Evolutionary conservation across 352 stramenopile species (phyloP), one percentile per base, ranked within the genome.

Genomic region (Globisporangium emineosum): DNA sequence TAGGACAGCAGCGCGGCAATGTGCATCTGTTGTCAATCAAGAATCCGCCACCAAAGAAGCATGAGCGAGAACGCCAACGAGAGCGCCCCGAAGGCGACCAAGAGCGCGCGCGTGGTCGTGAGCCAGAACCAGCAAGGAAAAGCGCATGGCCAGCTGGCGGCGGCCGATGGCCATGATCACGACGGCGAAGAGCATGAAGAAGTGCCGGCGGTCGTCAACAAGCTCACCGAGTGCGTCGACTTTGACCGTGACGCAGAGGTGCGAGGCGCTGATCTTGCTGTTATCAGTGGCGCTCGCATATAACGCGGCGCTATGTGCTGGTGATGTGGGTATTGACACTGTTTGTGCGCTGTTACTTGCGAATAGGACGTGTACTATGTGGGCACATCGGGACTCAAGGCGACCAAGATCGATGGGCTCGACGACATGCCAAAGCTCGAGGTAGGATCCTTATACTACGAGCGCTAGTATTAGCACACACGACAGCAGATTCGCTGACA

Each of bases 291-390:
- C 19, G 17, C 17, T 40, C 7, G 3, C 15, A 51, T 51, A 37
- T 29, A 13, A 13, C 0, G 32, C 9, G 32, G 32, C 32, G 32
- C 32, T 52, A 8, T 42, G n/a, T 10, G 2, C 8, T 33, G 5
- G 33, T 45, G 17, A 45, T 19, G 52, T 9, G 12, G 47, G 7
- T 27, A 5, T 9, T 29, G 40, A 17, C 2, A 37, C 23, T 35
- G 35, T 54, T 25, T 30, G n/a, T 42, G 8, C 3, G 1, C 27
- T 32, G 42, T 43, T 37, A 7, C 2, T 42, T 67, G 7, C 12
- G 9, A 7, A 27, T 53, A 90, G 72, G 86, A 93, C n/a, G 65
- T 94, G 19, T 92, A 91, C 67, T 91, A 93, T 57, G 78, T 94
- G 23, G 86, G 86, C 23, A 94, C 86, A 8, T 75, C 86, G 13